phyloP scores from a whole-genome alignment of 331 rosid species.

The Telfairia occidentalis region DNA sequence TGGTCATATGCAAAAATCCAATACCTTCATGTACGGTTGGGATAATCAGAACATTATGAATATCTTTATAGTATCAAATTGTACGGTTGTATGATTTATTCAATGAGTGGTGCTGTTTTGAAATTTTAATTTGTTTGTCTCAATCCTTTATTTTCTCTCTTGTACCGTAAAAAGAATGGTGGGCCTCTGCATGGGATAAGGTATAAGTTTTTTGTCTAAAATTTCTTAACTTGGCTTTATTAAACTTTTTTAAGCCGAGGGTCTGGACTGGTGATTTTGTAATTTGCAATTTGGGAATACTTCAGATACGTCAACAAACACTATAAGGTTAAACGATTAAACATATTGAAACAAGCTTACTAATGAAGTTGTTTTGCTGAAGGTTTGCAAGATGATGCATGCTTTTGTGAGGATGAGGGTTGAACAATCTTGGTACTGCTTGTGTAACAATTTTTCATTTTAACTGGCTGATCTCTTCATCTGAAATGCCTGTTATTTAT shows the following conservation, averaged over 20 bases:
- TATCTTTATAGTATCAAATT: background rate
- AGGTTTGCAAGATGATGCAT: conserved; percentile 4
- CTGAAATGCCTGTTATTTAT: background rate
- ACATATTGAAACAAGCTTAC: background rate
- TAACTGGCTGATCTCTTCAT: background rate
- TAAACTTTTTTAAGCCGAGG: background rate
- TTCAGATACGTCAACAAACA: background rate
- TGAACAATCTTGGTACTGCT: conserved; percentile 2
- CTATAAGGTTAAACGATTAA: background rate
- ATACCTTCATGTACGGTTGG: background rate
- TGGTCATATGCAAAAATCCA: background rate
- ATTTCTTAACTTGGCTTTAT: background rate
- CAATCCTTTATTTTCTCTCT: background rate
- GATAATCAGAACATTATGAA: background rate
- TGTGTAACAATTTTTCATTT: background rate
- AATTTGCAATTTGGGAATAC: background rate
- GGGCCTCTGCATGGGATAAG: background rate
- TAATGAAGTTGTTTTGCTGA: background rate
- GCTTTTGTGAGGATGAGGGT: conserved; percentile 1
- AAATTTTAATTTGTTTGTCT: background rate
- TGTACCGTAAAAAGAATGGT: background rate
- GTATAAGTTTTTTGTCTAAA: background rate
- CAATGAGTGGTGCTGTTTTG: background rate
- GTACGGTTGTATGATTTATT: background rate
- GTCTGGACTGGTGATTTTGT: background rate